These are phyloP conservation scores for Cladorrhinum samala DNA, from an alignment of 495 filamentous ascomycete genomes.

Conservation along the genomic window DNA sequence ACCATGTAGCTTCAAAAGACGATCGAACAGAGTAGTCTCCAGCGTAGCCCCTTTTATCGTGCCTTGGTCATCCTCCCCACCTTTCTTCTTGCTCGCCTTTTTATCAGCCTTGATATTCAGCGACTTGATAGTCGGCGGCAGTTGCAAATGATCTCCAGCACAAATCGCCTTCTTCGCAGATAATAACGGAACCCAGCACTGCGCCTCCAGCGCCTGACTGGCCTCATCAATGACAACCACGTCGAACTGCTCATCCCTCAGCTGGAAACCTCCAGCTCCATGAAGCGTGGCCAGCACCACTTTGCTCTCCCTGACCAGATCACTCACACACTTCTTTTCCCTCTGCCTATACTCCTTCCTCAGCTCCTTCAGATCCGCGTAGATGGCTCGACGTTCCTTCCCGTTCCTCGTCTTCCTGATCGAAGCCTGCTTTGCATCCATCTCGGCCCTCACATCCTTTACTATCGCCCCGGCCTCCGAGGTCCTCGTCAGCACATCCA, in stretches of 20 bases:
- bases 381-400: conserved; percentile 73
- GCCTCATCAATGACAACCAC: conserved; percentile 95
- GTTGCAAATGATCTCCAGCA: conserved; percentile 89
- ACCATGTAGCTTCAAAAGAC: conserved; percentile 77
- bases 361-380: conserved; percentile 75
- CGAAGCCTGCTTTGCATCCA: conserved; percentile 84
- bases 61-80: conserved; percentile 16
- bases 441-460: conserved; percentile 84
- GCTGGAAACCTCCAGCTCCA: conserved; percentile 81
- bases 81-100: conserved; percentile 20
- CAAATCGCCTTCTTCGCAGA: conserved; percentile 77
- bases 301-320: conserved; percentile 67
- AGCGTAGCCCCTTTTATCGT: conserved; percentile 52
- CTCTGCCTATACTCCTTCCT: conserved; percentile 84
- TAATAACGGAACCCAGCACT: conserved; percentile 94
- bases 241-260: conserved; percentile 78
- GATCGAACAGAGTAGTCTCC: conserved; percentile 85
- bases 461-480: conserved; percentile 86
- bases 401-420: conserved; percentile 82
- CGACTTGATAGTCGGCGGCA: conserved; percentile 92
- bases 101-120: conserved; percentile 48
- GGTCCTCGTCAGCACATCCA: conserved; percentile 88
- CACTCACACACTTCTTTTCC: conserved; percentile 71
- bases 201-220: conserved; percentile 90
- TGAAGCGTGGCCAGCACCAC: conserved; percentile 91